Percentiles rank a stretch among this genome's conserved stretches.
phyloP scores from a whole-genome alignment of 441 rosid genomes.

The Capsella rubella region DNA sequence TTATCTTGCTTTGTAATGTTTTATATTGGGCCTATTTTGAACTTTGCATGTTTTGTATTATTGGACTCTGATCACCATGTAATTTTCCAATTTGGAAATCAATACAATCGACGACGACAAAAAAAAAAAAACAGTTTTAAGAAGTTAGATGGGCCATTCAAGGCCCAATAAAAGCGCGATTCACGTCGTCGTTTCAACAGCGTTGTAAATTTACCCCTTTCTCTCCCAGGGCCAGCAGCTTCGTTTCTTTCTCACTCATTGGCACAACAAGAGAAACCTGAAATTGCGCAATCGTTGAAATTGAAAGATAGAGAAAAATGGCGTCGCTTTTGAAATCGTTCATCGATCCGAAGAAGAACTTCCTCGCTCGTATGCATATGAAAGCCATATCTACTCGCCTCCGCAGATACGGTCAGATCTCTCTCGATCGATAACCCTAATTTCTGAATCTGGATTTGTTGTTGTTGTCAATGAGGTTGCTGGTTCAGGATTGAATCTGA shows the following conservation, averaged over 20 bases:
- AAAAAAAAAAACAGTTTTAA: not conserved
- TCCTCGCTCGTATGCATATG: slow-evolving; percentile 81
- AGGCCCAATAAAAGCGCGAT: slow-evolving; percentile 10
- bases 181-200: slow-evolving; percentile 17
- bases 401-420: slow-evolving; percentile 65
- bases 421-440: slow-evolving; percentile 31
- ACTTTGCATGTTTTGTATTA: too few relatives aligned
- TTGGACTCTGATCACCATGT: too few relatives aligned
- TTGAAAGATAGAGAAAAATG: slow-evolving; percentile 45
- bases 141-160: slow-evolving; percentile 1
- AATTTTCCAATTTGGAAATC: too few relatives aligned
- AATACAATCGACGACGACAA: too few relatives aligned
- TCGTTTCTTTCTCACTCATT: not conserved
- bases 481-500: not conserved
- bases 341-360: slow-evolving; percentile 79
- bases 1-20: too few relatives aligned
- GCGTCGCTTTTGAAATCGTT: slow-evolving; percentile 58
- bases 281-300: slow-evolving; percentile 5
- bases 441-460: slow-evolving; percentile 22
- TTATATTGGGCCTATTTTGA: too few relatives aligned
- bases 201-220: too few relatives aligned
- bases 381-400: slow-evolving; percentile 73
- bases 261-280: not conserved
- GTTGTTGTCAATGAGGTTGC: not conserved
- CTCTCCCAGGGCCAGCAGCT: slow-evolving; percentile 1